phyloP scores from a whole-genome alignment of 2,329 filamentous ascomycete genomes.

The Penicillium verrucosum region DNA sequence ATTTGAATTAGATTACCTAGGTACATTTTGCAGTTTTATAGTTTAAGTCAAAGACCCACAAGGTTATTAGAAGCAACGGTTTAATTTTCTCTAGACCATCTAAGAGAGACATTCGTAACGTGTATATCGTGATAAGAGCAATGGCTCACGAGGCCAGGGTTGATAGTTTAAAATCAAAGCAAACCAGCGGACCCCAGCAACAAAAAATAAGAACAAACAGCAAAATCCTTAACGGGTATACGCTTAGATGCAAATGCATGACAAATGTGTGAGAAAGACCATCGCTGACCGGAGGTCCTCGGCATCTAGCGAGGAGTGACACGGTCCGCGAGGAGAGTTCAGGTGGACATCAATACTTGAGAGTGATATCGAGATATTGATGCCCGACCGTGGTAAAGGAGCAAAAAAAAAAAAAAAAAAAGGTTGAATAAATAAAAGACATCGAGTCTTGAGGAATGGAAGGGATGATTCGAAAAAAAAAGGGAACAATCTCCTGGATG shows the following conservation, averaged over 20 bases:
- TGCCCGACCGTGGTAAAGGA: slow-evolving; percentile 1
- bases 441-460: slow-evolving; percentile 11
- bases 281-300: not conserved
- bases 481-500: slow-evolving; percentile 19
- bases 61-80: not conserved
- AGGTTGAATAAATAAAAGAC: slow-evolving; percentile 5
- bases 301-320: not conserved
- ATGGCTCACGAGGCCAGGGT: not conserved
- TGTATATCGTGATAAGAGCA: not conserved
- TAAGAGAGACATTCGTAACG: not conserved
- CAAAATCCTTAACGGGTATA: slow-evolving; percentile 27
- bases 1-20: not conserved
- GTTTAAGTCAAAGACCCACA: not conserved
- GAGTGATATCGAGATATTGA: not conserved
- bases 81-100: slow-evolving; percentile 5
- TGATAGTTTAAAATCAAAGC: not conserved
- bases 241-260: slow-evolving; percentile 28
- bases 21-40: not conserved
- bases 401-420: not conserved
- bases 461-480: slow-evolving; percentile 6
- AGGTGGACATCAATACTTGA: not conserved
- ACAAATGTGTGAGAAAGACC: not conserved
- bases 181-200: not conserved
- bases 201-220: slow-evolving; percentile 5
- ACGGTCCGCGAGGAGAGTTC: not conserved